These are phyloP conservation scores for Diatrype stigma DNA, from an alignment of 2,329 filamentous ascomycete species.

Conservation along the genomic window DNA sequence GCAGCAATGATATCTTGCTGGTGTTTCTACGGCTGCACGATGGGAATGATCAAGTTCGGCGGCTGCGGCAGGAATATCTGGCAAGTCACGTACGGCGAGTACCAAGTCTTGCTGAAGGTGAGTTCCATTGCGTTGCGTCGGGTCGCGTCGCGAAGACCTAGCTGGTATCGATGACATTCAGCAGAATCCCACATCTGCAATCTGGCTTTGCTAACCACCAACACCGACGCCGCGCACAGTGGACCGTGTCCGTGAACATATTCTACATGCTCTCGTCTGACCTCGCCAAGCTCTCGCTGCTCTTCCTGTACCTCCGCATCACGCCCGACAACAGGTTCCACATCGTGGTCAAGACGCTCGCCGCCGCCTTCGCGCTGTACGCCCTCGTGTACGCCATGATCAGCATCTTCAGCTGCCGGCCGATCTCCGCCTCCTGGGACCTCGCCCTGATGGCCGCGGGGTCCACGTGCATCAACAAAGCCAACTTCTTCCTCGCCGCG, in stretches of 20 bases:
- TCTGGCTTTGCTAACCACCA: neutral
- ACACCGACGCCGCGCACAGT: neutral
- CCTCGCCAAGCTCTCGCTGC: conserved; percentile 6
- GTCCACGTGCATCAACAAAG: conserved; percentile 3
- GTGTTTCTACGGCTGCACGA: neutral
- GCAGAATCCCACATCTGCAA: no score
- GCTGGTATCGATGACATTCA: no score
- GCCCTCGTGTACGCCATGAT: neutral
- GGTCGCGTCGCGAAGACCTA: no score
- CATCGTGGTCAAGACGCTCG: neutral
- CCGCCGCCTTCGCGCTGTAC: neutral
- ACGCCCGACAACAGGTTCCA: neutral
- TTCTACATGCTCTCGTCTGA: neutral
- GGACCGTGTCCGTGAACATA: neutral
- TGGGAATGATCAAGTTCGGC: neutral
- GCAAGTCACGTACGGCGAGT: conserved; percentile 1
- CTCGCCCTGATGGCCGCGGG: neutral
- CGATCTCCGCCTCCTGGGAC: neutral
- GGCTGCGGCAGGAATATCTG: neutral
- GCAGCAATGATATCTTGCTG: neutral
- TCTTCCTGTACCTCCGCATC: conserved; percentile 4
- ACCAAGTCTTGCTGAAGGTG: conserved; percentile 1
- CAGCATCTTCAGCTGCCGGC: neutral
- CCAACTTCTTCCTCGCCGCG: neutral
- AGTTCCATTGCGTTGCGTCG: neutral